A percentile compares a stretch with the other conserved stretches of the same genome.
Evolutionary conservation across 805 yeast genomes (phyloP).

Genomic region (Kuraishia cidri): DNA sequence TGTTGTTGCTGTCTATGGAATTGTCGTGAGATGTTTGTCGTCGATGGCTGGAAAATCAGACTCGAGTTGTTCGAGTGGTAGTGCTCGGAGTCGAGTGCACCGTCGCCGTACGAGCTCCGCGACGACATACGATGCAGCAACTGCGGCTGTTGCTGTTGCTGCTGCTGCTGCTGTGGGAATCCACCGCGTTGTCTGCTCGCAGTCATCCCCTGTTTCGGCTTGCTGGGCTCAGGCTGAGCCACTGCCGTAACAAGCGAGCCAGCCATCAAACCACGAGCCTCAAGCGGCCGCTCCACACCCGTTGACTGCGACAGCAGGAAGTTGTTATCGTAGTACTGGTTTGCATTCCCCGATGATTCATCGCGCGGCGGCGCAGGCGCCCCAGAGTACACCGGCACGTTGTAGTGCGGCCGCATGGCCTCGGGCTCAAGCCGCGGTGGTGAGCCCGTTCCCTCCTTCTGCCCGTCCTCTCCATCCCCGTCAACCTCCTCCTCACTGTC

Average conservation of each 20-base stretch:
- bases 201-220: background rate
- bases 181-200: background rate
- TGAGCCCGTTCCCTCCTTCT: background rate
- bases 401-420: background rate
- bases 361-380: background rate
- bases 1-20: constrained; percentile 1
- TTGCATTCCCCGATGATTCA: background rate
- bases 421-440: background rate
- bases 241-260: background rate
- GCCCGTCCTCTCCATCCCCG: background rate
- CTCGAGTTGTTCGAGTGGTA: constrained; percentile 4
- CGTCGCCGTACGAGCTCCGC: constrained; percentile 2
- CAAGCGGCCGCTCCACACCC: constrained; percentile 11
- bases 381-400: background rate
- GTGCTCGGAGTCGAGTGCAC: too few relatives aligned
- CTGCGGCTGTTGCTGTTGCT: background rate
- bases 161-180: background rate
- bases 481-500: background rate
- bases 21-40: constrained; percentile 5
- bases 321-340: constrained; percentile 12
- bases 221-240: too few relatives aligned
- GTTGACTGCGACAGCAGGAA: constrained; percentile 17
- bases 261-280: background rate
- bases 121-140: background rate
- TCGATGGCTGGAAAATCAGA: constrained; percentile 9